These are phyloP conservation scores for Starmera amethionina DNA, from an alignment of 805 yeast genomes.

Conservation along the genomic window DNA sequence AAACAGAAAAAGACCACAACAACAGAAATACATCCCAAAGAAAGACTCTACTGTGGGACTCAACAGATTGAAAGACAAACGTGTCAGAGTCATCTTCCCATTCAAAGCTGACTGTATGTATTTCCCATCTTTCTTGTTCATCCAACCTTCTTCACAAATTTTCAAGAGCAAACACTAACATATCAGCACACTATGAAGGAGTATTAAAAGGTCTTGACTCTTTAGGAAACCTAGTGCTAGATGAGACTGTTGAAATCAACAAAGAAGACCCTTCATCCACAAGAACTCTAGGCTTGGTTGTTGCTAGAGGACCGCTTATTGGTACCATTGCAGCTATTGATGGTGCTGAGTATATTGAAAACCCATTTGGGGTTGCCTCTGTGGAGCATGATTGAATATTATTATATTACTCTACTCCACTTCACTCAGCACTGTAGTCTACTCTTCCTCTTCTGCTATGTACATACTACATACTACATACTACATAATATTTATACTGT, in stretches of 20 bases:
- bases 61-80: constrained; percentile 62
- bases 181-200: constrained; percentile 45
- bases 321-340: constrained; percentile 63
- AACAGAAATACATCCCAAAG: constrained; percentile 60
- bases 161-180: neutral
- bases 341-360: constrained; percentile 60
- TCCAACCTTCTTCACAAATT: too few species aligned
- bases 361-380: constrained; percentile 43
- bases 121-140: neutral
- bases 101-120: constrained; percentile 43
- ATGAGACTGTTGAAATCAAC: constrained; percentile 57
- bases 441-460: too few species aligned
- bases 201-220: constrained; percentile 76
- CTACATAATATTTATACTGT: too few species aligned
- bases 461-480: too few species aligned
- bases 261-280: constrained; percentile 43
- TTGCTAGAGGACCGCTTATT: constrained; percentile 77
- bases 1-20: constrained; percentile 9
- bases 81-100: constrained; percentile 66
- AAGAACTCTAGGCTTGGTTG: constrained; percentile 67
- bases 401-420: too few species aligned
- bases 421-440: too few species aligned
- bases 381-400: constrained; percentile 1
- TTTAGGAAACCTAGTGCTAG: constrained; percentile 69
- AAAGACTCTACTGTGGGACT: constrained; percentile 85